A percentile compares a stretch with the other conserved stretches of the same genome.
Conservation (phyloP, 106 monocot genomes). For the Triglochin maritima region DNA sequence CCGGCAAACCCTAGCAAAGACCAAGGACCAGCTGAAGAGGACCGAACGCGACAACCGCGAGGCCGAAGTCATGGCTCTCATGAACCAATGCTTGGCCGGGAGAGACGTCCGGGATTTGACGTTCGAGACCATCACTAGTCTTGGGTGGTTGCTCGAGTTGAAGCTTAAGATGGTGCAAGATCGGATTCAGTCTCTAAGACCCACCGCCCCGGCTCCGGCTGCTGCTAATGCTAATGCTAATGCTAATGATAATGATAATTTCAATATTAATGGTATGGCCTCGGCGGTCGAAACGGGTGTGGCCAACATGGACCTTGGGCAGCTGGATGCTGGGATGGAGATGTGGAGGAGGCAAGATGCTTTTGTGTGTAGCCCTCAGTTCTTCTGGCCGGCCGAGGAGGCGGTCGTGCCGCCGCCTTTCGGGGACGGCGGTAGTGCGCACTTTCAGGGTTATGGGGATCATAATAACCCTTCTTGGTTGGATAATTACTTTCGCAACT, state of each 20-base stretch:
- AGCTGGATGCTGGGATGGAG: not conserved
- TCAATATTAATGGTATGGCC: too few relatives aligned
- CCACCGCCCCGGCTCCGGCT: not conserved
- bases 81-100: not conserved
- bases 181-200: not conserved
- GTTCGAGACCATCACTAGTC: not conserved
- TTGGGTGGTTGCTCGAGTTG: not conserved
- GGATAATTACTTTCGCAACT: conserved; percentile 1
- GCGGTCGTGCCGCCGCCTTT: not conserved
- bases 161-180: conserved; percentile 5
- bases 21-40: conserved; percentile 4
- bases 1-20: not conserved
- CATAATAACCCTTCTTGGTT: not conserved
- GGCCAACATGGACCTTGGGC: not conserved
- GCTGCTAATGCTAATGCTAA: not conserved
- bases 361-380: not conserved
- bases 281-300: not conserved
- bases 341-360: not conserved
- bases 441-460: not conserved
- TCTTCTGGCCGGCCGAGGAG: not conserved
- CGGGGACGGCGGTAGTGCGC: not conserved
- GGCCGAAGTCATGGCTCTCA: not conserved
- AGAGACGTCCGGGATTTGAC: not conserved
- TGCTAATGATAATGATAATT: too few relatives aligned
- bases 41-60: not conserved